A percentile compares a stretch with the other conserved stretches of the same genome.
These are phyloP conservation scores for Globisporangium canariense DNA, from an alignment of 352 stramenopile species.

Conservation along the genomic window DNA sequence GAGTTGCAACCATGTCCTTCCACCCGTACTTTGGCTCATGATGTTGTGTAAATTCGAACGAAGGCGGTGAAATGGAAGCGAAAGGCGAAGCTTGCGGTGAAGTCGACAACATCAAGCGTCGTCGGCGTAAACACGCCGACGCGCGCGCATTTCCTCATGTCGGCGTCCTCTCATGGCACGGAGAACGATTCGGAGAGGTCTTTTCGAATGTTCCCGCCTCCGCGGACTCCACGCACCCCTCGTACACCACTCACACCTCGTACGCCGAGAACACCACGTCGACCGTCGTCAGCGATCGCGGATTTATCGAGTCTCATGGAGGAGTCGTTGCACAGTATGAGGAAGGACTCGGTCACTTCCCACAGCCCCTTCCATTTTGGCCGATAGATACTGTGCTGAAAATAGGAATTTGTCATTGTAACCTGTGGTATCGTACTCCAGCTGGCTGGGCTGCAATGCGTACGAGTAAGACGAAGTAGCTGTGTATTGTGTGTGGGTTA, in stretches of 20 bases:
- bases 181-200: conserved; percentile 61
- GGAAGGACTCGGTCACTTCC: conserved; percentile 33
- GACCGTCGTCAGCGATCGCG: conserved; percentile 64
- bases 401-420: too few relatives aligned
- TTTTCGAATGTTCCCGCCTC: conserved; percentile 43
- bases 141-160: conserved; percentile 40
- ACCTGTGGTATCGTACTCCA: too few relatives aligned
- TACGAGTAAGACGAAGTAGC: too few relatives aligned
- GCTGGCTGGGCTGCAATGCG: too few relatives aligned
- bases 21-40: neutral
- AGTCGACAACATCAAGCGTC: conserved; percentile 23
- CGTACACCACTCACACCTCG: conserved; percentile 12
- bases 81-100: conserved; percentile 59
- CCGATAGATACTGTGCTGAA: neutral
- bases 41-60: conserved; percentile 5
- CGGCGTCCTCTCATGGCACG: conserved; percentile 50
- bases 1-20: neutral
- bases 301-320: conserved; percentile 81
- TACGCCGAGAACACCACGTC: conserved; percentile 18
- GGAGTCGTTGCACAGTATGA: conserved; percentile 61
- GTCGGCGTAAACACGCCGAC: conserved; percentile 26
- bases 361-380: conserved; percentile 6
- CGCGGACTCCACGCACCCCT: conserved; percentile 18
- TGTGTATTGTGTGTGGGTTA: too few relatives aligned
- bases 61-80: conserved; percentile 60